Percentiles rank a stretch among this genome's conserved stretches.
These are phyloP conservation scores for Aegilops speltoides DNA, from an alignment of 176 grass and related monocot species.

Conservation along the genomic window DNA sequence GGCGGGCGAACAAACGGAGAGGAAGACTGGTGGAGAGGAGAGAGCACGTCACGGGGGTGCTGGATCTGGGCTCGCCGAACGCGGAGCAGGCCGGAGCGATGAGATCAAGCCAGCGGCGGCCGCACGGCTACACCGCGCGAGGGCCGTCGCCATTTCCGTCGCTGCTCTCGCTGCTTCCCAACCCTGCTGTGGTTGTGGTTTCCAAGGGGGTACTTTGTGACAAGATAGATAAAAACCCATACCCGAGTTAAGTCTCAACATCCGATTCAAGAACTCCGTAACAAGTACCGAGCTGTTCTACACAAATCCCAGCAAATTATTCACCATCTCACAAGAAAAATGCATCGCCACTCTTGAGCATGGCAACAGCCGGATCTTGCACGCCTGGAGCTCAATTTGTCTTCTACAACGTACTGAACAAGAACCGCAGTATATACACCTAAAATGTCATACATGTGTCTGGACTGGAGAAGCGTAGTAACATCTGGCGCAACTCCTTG, in stretches of 20 bases:
- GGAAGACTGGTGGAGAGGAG: too few relatives aligned
- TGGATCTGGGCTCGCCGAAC: too few relatives aligned
- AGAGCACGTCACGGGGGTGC: too few relatives aligned
- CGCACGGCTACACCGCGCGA: too few relatives aligned
- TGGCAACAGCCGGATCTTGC: neutral
- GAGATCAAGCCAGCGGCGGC: too few relatives aligned
- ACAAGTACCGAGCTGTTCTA: neutral
- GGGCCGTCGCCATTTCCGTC: too few relatives aligned
- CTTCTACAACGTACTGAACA: neutral
- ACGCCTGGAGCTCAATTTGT: neutral
- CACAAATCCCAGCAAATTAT: neutral
- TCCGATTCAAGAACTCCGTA: neutral
- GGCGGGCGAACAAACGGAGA: too few relatives aligned
- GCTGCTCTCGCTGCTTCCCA: too few relatives aligned
- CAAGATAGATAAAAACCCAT: too few relatives aligned
- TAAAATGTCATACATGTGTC: neutral
- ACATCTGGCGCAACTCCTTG: constrained; percentile 2
- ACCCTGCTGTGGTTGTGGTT: too few relatives aligned
- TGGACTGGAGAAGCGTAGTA: neutral
- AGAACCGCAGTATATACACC: neutral
- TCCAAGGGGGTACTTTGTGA: too few relatives aligned
- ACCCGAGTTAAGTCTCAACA: neutral
- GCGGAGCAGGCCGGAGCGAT: too few relatives aligned
- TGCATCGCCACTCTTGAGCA: neutral
- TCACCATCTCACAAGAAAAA: neutral